Conservation (phyloP, 148 eudicot species). For the Fagopyrum homotropicum region DNA sequence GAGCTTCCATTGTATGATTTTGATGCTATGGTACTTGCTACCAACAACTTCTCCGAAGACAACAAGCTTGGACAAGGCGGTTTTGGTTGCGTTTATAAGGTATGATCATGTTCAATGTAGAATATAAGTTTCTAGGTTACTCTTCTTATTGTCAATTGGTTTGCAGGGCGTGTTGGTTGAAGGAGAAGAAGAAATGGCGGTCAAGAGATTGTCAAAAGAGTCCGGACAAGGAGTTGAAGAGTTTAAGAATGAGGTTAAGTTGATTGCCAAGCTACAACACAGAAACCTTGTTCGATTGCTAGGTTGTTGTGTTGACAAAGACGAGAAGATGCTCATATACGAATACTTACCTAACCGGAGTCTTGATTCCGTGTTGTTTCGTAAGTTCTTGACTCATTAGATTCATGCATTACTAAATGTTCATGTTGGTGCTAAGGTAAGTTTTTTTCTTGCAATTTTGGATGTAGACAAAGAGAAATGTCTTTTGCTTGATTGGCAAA, state of each 20-base stretch:
- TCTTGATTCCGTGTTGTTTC: conserved; percentile 20
- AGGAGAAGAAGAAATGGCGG: conserved; percentile 35
- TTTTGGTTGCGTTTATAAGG: conserved; percentile 25
- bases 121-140: too few species aligned
- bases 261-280: conserved; percentile 49
- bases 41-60: conserved; percentile 8
- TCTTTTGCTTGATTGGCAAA: conserved; percentile 18
- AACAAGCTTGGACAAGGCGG: conserved; percentile 23
- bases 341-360: conserved; percentile 47
- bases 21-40: conserved; percentile 9
- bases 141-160: too few species aligned
- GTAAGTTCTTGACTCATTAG: background rate
- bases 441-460: background rate
- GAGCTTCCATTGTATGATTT: conserved; percentile 47
- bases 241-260: conserved; percentile 35
- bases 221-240: conserved; percentile 42
- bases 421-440: background rate
- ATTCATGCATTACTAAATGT: background rate
- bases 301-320: conserved; percentile 36
- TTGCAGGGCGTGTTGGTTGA: conserved; percentile 30
- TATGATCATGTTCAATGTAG: background rate
- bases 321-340: conserved; percentile 42
- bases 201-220: conserved; percentile 36
- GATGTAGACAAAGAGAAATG: conserved; percentile 1
- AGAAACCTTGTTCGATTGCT: conserved; percentile 40